Percentiles rank a stretch among this genome's conserved stretches.
phyloP scores from a whole-genome alignment of 2,329 filamentous ascomycete genomes.

The Neurospora sp. region DNA sequence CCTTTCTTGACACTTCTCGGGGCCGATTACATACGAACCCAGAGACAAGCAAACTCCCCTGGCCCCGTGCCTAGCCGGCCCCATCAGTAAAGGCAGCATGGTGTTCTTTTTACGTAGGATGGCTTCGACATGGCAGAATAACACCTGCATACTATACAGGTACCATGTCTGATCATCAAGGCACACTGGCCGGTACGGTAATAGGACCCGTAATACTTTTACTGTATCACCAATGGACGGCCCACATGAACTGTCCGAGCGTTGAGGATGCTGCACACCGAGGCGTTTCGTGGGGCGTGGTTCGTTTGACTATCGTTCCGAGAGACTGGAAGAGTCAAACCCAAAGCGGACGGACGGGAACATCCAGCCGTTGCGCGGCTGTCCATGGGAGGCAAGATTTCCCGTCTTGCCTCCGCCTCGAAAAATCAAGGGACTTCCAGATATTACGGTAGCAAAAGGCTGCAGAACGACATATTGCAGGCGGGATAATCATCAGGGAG shows the following conservation, averaged over 20 bases:
- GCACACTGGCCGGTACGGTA: background rate
- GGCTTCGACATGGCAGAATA: background rate
- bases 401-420: background rate
- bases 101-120: background rate
- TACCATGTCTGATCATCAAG: background rate
- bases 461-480: background rate
- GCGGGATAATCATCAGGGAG: background rate
- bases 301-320: slow-evolving; percentile 17
- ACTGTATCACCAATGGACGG: background rate
- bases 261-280: background rate
- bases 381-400: background rate
- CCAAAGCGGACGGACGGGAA: background rate
- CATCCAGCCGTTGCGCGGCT: background rate
- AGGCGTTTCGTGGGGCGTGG: slow-evolving; percentile 1
- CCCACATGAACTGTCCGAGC: background rate
- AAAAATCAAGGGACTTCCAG: background rate
- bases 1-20: background rate
- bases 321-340: slow-evolving; percentile 12
- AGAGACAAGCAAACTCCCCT: background rate
- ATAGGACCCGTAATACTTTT: background rate
- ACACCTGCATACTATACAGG: background rate
- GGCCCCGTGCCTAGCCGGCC: background rate
- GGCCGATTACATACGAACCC: background rate
- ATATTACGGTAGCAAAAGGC: background rate
- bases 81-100: background rate